Evolutionary conservation across 768 basidiomycete species (phyloP), one percentile per base, ranked within the genome.

Genomic region (Suillus subaureus): DNA sequence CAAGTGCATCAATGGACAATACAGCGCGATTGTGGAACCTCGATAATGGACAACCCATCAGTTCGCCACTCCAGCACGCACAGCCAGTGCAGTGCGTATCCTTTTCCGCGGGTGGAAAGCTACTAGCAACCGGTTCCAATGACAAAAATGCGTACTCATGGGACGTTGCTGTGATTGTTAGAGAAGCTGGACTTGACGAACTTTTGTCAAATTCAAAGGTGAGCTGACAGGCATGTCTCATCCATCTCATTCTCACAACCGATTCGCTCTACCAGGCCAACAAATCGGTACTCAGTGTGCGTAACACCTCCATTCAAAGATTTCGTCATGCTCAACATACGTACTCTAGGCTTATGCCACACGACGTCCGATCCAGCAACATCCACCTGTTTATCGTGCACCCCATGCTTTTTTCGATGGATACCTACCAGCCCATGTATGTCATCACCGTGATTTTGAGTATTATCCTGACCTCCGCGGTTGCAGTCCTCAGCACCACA

Each of bases 61-160:
- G 23, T 49, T 26, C 6, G 2, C 47, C 47, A 23, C 13, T 49
- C 23, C 47, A 13, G 47, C 47, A 49, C 3, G 12, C n/a, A 49
- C 3, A 15, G 0, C 0, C 2, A 13, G n/a, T 49, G 6, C 0
- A 3, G 6, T 23, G 6, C 6, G 13, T 49, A 6, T 49, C 47
- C 1, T 26, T 49, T 49, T 26, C 23, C 5, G 1, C 1, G 1
- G 23, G 7, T 49, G 47, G 23, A 26, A 49, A 49, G 47, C 23
- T 6, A 26, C 23, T 49, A 26, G 47, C 23, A 6, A 49, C 47
- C 12, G 47, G 47, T 6, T 49, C 23, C 23, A 0, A 0, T 0
- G 47, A 49, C 13, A 26, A 15, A 0, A 49, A 49, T 2, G 23
- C 47, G 6, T 49, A 49, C 6, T 3, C 1, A 15, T 49, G 47